Conservation (phyloP, 2,329 filamentous ascomycete species). For the Hypoxylon sp. region DNA sequence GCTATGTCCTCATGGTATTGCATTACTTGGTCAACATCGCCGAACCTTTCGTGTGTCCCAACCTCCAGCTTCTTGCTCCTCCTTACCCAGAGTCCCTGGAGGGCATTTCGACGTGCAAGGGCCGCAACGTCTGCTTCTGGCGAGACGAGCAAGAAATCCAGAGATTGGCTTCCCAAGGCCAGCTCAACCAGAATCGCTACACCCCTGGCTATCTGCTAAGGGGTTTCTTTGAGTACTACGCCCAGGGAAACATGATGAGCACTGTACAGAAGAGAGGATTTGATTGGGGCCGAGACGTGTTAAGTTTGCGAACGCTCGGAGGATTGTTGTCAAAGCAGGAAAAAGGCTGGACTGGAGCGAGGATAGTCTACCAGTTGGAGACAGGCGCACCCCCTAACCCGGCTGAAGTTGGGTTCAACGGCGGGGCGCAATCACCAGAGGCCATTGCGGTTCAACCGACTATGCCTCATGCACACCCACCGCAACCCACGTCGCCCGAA, state of each 20-base stretch:
- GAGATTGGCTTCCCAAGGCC: conserved; percentile 63
- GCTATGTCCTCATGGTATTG: conserved; percentile 90
- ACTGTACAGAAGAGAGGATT: conserved; percentile 67
- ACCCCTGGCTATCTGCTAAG: conserved; percentile 75
- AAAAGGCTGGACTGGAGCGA: conserved; percentile 89
- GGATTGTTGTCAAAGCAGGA: conserved; percentile 77
- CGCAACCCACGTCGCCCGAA: conserved; percentile 23
- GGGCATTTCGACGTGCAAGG: conserved; percentile 62
- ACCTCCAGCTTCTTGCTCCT: conserved; percentile 71
- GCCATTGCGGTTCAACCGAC: conserved; percentile 4
- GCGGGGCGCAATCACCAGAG: conserved; percentile 36
- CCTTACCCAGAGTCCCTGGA: conserved; percentile 49
- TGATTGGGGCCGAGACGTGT: conserved; percentile 80
- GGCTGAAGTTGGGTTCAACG: conserved; percentile 24
- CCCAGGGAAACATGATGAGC: conserved; percentile 65
- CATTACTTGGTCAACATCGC: conserved; percentile 89
- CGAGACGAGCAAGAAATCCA: conserved; percentile 75
- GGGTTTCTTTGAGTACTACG: conserved; percentile 90
- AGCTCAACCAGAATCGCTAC: conserved; percentile 74
- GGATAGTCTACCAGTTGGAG: conserved; percentile 68
- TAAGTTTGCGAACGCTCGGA: conserved; percentile 76
- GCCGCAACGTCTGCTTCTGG: conserved; percentile 80
- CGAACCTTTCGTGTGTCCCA: conserved; percentile 82
- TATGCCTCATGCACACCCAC: conserved; percentile 12
- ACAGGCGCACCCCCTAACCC: conserved; percentile 43